Conservation (phyloP, 2,329 filamentous ascomycete genomes). For the Apiospora saccharicola region DNA sequence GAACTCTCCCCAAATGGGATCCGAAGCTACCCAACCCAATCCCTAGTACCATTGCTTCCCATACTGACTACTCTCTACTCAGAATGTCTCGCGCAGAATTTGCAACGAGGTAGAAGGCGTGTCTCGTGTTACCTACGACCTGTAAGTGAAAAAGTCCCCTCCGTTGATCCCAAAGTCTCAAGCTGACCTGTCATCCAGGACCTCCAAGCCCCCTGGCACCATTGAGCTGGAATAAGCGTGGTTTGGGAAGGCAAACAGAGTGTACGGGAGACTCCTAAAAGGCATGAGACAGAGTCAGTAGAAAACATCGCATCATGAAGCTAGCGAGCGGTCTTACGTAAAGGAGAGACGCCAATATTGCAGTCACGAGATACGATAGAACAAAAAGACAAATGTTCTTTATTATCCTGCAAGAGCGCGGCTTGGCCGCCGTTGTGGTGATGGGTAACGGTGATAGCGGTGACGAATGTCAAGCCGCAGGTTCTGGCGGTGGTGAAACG, state of each 20-base stretch:
- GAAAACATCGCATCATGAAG: not conserved
- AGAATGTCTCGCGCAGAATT: slow-evolving; percentile 70
- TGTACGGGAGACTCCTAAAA: not conserved
- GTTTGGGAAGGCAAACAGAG: not conserved
- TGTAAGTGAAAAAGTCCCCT: not conserved
- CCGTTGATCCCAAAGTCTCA: slow-evolving; percentile 60
- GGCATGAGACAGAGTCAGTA: not conserved
- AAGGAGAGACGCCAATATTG: not conserved
- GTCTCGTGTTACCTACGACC: slow-evolving; percentile 73
- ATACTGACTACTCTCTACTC: slow-evolving; percentile 59
- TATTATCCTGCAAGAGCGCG: not conserved
- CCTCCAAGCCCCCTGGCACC: slow-evolving; percentile 59
- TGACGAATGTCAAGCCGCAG: no score
- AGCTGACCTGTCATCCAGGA: not conserved
- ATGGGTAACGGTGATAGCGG: no score
- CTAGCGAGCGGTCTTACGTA: not conserved
- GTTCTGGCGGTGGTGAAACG: no score
- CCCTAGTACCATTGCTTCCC: slow-evolving; percentile 61
- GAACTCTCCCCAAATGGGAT: slow-evolving; percentile 15
- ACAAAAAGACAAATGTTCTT: not conserved
- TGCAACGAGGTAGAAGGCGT: slow-evolving; percentile 80
- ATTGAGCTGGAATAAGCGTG: slow-evolving; percentile 64
- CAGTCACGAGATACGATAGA: not conserved
- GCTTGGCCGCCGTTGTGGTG: not conserved
- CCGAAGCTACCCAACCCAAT: slow-evolving; percentile 58